Evolutionary conservation across 352 stramenopile species (phyloP).

Genomic region (Pythium aphanidermatum): DNA sequence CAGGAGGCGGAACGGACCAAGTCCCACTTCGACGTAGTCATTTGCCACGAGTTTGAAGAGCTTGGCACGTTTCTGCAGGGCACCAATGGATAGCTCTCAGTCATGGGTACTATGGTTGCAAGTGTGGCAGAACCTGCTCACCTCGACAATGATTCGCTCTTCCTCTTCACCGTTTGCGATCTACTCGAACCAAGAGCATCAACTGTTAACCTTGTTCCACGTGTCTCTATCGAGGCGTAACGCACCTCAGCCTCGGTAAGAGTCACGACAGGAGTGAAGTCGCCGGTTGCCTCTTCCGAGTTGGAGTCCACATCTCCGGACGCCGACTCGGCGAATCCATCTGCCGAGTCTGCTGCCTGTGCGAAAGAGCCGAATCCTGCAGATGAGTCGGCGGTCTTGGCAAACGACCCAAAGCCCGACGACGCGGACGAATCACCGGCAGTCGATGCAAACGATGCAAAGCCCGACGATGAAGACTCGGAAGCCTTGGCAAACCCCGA

Average conservation of each 20-base stretch:
- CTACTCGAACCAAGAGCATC: conserved; percentile 12
- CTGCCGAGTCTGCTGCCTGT: conserved; percentile 8
- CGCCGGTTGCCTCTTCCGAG: conserved; percentile 24
- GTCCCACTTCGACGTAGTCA: conserved; percentile 71
- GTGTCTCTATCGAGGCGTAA: neutral
- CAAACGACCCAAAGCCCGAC: conserved; percentile 22
- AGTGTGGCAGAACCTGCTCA: conserved; percentile 11
- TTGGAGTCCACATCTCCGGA: conserved; percentile 43
- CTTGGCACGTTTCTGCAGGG: conserved; percentile 65
- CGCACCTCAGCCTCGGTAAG: conserved; percentile 63
- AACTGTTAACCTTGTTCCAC: neutral
- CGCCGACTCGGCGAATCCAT: conserved; percentile 23
- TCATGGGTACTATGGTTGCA: neutral
- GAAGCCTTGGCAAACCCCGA: conserved; percentile 36
- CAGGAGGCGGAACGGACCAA: conserved; percentile 64
- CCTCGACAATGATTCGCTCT: conserved; percentile 64
- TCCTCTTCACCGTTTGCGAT: conserved; percentile 70
- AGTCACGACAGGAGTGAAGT: conserved; percentile 38
- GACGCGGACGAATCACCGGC: conserved; percentile 20
- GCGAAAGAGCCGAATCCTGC: conserved; percentile 16
- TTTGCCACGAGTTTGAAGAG: conserved; percentile 73
- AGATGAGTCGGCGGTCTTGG: conserved; percentile 10
- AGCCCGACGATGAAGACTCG: neutral
- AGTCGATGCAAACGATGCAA: conserved; percentile 7
- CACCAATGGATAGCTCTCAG: neutral